Percentiles rank a stretch among this genome's conserved stretches.
phyloP scores from a whole-genome alignment of 306 rosid genomes.

The Quercus cerris region DNA sequence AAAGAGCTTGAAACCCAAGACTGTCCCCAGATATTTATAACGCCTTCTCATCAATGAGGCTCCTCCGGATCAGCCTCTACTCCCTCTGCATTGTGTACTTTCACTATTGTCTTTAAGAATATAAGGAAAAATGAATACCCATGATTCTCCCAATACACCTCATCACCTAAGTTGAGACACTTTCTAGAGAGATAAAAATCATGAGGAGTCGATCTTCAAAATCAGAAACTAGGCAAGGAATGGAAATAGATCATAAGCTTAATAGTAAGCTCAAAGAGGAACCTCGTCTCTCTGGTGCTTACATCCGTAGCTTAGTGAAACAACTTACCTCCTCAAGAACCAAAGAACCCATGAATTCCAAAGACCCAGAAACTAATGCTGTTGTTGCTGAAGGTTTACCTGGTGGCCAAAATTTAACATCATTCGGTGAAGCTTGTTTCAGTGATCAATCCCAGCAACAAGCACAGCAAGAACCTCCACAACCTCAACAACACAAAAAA shows the following conservation, averaged over 20 bases:
- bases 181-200: slow-evolving; percentile 11
- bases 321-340: slow-evolving; percentile 59
- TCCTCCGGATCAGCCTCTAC: slow-evolving; percentile 47
- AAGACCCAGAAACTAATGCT: slow-evolving; percentile 13
- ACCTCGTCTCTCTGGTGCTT: slow-evolving; percentile 62
- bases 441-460: slow-evolving; percentile 20
- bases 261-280: slow-evolving; percentile 35
- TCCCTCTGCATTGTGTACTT: slow-evolving; percentile 54
- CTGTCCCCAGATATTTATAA: slow-evolving; percentile 77
- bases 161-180: slow-evolving; percentile 24
- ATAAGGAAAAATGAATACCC: slow-evolving; percentile 38
- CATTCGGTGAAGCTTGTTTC: slow-evolving; percentile 27
- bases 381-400: slow-evolving; percentile 13
- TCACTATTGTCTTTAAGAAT: slow-evolving; percentile 31
- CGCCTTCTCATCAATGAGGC: slow-evolving; percentile 35
- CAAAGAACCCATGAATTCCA: slow-evolving; percentile 43
- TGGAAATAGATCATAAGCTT: slow-evolving; percentile 44
- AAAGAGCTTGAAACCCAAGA: slow-evolving; percentile 51
- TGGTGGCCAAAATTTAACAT: slow-evolving; percentile 20
- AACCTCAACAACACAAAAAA: slow-evolving; percentile 57
- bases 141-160: slow-evolving; percentile 44
- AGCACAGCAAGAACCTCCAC: slow-evolving; percentile 24
- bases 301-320: slow-evolving; percentile 68
- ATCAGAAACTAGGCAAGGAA: slow-evolving; percentile 22
- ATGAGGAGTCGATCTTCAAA: slow-evolving; percentile 37